A percentile compares a stretch with the other conserved stretches of the same genome.
These are phyloP conservation scores for Macrophomina phaseolina DNA, from an alignment of 2,329 filamentous ascomycete species.

Conservation along the genomic window DNA sequence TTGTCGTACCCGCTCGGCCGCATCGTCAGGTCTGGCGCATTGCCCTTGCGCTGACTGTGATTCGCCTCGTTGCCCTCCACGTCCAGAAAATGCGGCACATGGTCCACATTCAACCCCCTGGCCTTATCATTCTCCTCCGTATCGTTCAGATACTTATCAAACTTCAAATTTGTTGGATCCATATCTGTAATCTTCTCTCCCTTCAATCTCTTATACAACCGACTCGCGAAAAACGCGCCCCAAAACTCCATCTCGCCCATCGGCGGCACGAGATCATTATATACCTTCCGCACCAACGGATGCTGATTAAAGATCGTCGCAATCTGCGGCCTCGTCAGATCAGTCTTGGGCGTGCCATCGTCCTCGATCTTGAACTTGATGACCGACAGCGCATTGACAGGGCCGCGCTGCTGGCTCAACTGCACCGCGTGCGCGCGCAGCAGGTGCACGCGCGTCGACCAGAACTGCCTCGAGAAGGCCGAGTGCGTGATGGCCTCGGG, in stretches of 20 bases:
- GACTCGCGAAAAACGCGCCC: slow-evolving; percentile 91
- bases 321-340: slow-evolving; percentile 86
- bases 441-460: slow-evolving; percentile 85
- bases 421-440: slow-evolving; percentile 91
- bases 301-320: slow-evolving; percentile 93
- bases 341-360: slow-evolving; percentile 62
- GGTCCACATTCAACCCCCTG: slow-evolving; percentile 57
- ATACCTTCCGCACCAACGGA: slow-evolving; percentile 85
- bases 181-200: slow-evolving; percentile 83
- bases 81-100: slow-evolving; percentile 88
- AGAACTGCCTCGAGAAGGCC: slow-evolving; percentile 91
- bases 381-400: slow-evolving; percentile 91
- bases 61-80: slow-evolving; percentile 95
- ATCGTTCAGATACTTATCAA: slow-evolving; percentile 83
- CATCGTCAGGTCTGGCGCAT: slow-evolving; percentile 90
- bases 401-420: slow-evolving; percentile 80
- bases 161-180: slow-evolving; percentile 76
- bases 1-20: slow-evolving; percentile 74
- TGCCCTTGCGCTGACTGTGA: slow-evolving; percentile 84
- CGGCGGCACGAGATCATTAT: slow-evolving; percentile 85
- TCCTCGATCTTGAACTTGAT: slow-evolving; percentile 81
- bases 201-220: slow-evolving; percentile 86
- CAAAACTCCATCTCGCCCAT: slow-evolving; percentile 75
- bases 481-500: slow-evolving; percentile 80
- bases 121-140: slow-evolving; percentile 64